phyloP scores from a whole-genome alignment of 148 eudicot species.

The Pharnaceum exiguum region DNA sequence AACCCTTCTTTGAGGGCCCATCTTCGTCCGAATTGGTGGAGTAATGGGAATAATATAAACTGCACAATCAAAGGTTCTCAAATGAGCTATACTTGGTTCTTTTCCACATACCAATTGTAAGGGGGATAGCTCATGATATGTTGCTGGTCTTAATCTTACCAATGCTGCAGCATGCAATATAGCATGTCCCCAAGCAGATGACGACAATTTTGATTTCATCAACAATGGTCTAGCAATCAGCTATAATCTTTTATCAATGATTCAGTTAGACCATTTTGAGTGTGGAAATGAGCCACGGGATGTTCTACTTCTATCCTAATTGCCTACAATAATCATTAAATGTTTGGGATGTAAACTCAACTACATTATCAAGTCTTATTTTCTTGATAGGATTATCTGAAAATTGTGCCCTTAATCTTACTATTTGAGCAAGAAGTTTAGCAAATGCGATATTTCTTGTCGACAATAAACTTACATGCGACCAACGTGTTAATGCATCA shows the following conservation, averaged over 20 bases:
- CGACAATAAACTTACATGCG: neutral
- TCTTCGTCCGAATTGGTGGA: constrained; percentile 6
- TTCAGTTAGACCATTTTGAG: constrained; percentile 22
- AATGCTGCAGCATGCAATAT: constrained; percentile 19
- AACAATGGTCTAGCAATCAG: neutral
- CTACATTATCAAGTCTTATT: neutral
- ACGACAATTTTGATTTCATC: neutral
- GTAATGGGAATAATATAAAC: constrained; percentile 18
- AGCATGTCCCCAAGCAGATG: constrained; percentile 19
- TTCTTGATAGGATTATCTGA: neutral
- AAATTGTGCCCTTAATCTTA: neutral
- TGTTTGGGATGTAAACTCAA: neutral
- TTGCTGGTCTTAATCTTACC: constrained; percentile 5
- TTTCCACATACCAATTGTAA: constrained; percentile 12
- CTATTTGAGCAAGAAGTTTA: too few relatives aligned
- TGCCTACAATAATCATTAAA: neutral
- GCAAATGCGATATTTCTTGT: too few relatives aligned
- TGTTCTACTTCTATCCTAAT: constrained; percentile 16
- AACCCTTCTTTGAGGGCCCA: neutral
- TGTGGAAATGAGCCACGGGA: constrained; percentile 19
- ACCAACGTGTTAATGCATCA: neutral
- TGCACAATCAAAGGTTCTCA: constrained; percentile 20
- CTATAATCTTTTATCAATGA: constrained; percentile 14
- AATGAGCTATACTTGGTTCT: constrained; percentile 16
- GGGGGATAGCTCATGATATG: constrained; percentile 15